These are phyloP conservation scores for Yamadazyma takamatsuzukensis DNA, from an alignment of 805 yeast species.

Conservation along the genomic window DNA sequence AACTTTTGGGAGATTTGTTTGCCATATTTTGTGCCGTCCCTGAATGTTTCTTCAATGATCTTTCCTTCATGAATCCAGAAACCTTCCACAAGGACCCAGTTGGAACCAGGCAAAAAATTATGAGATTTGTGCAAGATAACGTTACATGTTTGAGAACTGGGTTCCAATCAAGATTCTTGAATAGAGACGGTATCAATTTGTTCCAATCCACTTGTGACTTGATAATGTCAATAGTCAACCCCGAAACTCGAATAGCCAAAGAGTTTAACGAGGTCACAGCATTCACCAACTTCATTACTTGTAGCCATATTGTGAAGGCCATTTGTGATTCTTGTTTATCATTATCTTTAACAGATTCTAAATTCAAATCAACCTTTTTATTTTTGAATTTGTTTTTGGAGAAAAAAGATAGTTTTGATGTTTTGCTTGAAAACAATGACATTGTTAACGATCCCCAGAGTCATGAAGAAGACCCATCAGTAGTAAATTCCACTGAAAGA, in stretches of 20 bases:
- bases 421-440: constrained; percentile 11
- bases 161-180: constrained; percentile 12
- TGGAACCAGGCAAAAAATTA: constrained; percentile 12
- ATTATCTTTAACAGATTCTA: constrained; percentile 30
- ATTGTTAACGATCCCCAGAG: constrained; percentile 11
- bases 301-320: constrained; percentile 29
- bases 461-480: constrained; percentile 8
- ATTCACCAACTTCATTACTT: constrained; percentile 22
- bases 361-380: constrained; percentile 33
- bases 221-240: constrained; percentile 26
- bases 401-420: constrained; percentile 18
- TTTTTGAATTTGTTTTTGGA: constrained; percentile 32
- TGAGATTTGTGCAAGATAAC: constrained; percentile 21
- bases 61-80: constrained; percentile 17
- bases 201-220: constrained; percentile 34
- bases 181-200: constrained; percentile 15
- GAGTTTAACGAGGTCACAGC: constrained; percentile 21
- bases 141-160: constrained; percentile 16
- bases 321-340: constrained; percentile 34
- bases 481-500: constrained; percentile 29
- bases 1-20: constrained; percentile 29
- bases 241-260: constrained; percentile 12
- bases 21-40: constrained; percentile 31
- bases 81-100: constrained; percentile 12
- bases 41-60: constrained; percentile 29